Percentiles rank a stretch among this genome's conserved stretches.
These are phyloP conservation scores for Monosporascus sp. DNA, from an alignment of 2,329 filamentous ascomycete species.

Conservation along the genomic window DNA sequence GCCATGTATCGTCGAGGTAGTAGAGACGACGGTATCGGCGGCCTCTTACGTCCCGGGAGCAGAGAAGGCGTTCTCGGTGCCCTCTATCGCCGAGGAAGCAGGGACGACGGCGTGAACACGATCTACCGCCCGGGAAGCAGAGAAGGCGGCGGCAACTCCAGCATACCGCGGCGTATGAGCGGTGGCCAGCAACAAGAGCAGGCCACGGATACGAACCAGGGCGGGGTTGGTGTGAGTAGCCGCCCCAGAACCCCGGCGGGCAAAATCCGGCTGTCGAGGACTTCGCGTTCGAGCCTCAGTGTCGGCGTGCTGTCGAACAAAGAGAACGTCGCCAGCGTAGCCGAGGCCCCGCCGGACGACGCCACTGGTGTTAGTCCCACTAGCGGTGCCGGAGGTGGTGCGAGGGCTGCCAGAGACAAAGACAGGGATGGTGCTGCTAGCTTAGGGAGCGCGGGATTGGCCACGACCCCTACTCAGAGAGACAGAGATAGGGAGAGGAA, in stretches of 20 bases:
- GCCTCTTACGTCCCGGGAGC: no score
- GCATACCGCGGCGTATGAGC: conserved; percentile 18
- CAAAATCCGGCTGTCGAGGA: conserved; percentile 18
- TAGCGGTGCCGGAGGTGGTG: background rate
- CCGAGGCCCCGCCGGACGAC: conserved; percentile 12
- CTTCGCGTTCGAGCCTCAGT: conserved; percentile 16
- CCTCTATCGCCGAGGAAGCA: no score
- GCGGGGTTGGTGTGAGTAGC: conserved; percentile 2
- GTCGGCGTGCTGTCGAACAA: conserved; percentile 19
- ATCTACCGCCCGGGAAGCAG: conserved; percentile 8
- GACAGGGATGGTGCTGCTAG: no score
- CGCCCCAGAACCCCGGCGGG: background rate
- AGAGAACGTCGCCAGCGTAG: conserved; percentile 15
- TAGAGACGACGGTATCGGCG: no score
- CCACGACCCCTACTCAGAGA: conserved; percentile 5
- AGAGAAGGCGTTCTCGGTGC: no score
- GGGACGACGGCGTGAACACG: no score
- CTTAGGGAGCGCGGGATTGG: no score
- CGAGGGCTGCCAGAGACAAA: background rate
- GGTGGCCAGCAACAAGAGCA: conserved; percentile 9
- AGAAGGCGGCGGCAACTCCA: conserved; percentile 17
- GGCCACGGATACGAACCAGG: no score
- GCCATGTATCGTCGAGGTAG: no score
- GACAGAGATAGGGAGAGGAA: conserved; percentile 7
- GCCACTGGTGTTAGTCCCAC: conserved; percentile 2